Percentiles rank a stretch among this genome's conserved stretches.
Evolutionary conservation across 2,329 filamentous ascomycete species (phyloP).

Genomic region (Xylariaceae sp.): DNA sequence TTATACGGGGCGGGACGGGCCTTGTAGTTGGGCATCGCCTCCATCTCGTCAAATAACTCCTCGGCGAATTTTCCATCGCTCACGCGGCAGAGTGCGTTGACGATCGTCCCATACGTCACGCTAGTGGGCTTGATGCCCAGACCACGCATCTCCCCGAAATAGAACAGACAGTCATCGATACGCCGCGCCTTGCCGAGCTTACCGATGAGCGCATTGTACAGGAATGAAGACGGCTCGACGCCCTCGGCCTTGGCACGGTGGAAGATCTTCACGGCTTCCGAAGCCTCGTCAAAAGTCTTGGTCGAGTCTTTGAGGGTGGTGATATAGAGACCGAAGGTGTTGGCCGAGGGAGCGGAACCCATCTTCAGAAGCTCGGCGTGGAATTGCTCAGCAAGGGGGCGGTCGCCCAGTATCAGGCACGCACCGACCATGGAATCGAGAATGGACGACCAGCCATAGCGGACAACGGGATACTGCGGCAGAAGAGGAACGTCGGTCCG

Average conservation of each 20-base stretch:
- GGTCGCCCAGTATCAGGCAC: constrained; percentile 76
- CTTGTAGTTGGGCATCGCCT: constrained; percentile 98
- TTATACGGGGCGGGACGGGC: constrained; percentile 96
- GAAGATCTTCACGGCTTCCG: constrained; percentile 96
- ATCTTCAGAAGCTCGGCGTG: constrained; percentile 89
- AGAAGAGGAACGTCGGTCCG: constrained; percentile 81
- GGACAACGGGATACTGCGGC: constrained; percentile 77
- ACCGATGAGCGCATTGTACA: constrained; percentile 97
- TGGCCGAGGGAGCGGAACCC: constrained; percentile 86
- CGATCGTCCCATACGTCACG: constrained; percentile 95
- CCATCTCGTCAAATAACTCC: constrained; percentile 98
- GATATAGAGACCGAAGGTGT: constrained; percentile 97
- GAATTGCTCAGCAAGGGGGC: constrained; percentile 74
- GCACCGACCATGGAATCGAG: constrained; percentile 95
- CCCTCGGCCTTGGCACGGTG: constrained; percentile 88
- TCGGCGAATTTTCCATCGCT: constrained; percentile 97
- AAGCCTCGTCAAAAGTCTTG: constrained; percentile 96
- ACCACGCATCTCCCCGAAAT: constrained; percentile 95
- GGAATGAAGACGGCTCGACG: constrained; percentile 90
- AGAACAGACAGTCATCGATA: constrained; percentile 96
- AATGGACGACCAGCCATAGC: constrained; percentile 95
- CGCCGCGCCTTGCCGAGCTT: constrained; percentile 97
- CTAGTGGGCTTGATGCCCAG: constrained; percentile 92
- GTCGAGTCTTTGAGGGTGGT: constrained; percentile 97
- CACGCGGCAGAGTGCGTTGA: constrained; percentile 94